Evolutionary conservation across 371 early-diverging fungal genomes (phyloP).

Genomic region (Batkoa obscura): DNA sequence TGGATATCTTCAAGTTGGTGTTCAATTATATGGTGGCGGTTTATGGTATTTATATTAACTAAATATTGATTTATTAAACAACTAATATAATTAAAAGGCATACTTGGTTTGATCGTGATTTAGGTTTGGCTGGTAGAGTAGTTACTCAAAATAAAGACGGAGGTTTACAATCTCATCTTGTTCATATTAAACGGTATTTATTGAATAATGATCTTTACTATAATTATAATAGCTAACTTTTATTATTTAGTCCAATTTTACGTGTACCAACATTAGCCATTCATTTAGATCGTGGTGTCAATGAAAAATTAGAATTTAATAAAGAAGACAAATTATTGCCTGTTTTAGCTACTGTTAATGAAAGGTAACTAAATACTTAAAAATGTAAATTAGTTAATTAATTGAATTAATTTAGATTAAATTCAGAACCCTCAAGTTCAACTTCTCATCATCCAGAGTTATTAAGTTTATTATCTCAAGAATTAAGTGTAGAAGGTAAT

Average conservation of each 20-base stretch:
- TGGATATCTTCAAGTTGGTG: conserved; percentile 81
- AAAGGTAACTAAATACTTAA: conserved; percentile 22
- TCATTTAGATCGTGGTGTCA: conserved; percentile 74
- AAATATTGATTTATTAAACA: background rate
- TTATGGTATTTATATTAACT: conserved; percentile 38
- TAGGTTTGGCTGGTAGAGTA: conserved; percentile 90
- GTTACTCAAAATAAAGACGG: conserved; percentile 48
- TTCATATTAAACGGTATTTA: conserved; percentile 42
- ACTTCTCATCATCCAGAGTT: conserved; percentile 51
- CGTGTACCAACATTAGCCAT: conserved; percentile 93
- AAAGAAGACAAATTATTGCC: conserved; percentile 85
- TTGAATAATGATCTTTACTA: background rate
- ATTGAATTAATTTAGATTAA: no score
- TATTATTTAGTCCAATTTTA: conserved; percentile 45
- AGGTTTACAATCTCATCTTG: conserved; percentile 43
- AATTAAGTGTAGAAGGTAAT: no score
- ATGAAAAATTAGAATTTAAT: conserved; percentile 78
- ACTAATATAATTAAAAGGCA: conserved; percentile 31
- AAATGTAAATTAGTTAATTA: no score
- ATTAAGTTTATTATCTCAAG: conserved; percentile 20
- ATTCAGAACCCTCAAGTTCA: no score
- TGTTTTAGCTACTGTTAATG: conserved; percentile 57
- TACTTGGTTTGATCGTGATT: conserved; percentile 96
- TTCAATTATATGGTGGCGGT: conserved; percentile 85
- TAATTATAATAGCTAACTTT: no score